Percentiles rank a stretch among this genome's conserved stretches.
phyloP scores from a whole-genome alignment of 257 asterid species.

The Ehretia macrophylla region DNA sequence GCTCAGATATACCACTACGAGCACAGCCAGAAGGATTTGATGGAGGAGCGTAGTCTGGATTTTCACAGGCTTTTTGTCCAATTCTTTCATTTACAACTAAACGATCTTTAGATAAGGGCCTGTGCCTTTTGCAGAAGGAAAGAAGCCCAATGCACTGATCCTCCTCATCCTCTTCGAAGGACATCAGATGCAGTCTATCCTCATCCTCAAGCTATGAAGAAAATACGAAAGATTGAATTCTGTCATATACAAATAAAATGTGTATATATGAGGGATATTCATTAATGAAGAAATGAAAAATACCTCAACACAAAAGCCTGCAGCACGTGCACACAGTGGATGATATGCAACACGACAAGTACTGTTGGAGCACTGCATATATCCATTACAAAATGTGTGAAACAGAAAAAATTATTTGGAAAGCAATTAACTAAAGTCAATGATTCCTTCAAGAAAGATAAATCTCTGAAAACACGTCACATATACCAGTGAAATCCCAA shows the following conservation, averaged over 20 bases:
- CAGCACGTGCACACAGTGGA: slow-evolving; percentile 99
- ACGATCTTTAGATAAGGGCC: slow-evolving; percentile 66
- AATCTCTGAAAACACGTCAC: background rate
- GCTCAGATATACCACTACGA: slow-evolving; percentile 61
- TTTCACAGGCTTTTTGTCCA: slow-evolving; percentile 39
- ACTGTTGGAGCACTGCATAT: slow-evolving; percentile 81
- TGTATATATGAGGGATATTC: slow-evolving; percentile 2
- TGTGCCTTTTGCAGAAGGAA: slow-evolving; percentile 89
- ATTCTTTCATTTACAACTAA: slow-evolving; percentile 43
- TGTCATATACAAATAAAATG: slow-evolving; percentile 5
- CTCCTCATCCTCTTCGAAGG: slow-evolving; percentile 83
- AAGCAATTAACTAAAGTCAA: slow-evolving; percentile 3
- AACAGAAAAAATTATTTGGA: slow-evolving; percentile 6
- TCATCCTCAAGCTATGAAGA: slow-evolving; percentile 76
- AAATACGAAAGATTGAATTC: slow-evolving; percentile 9
- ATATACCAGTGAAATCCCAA: background rate
- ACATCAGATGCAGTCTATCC: slow-evolving; percentile 62
- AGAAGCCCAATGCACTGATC: slow-evolving; percentile 79
- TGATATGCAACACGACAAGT: slow-evolving; percentile 87
- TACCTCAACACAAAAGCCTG: slow-evolving; percentile 98
- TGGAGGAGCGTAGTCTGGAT: slow-evolving; percentile 59
- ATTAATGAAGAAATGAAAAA: slow-evolving; percentile 7
- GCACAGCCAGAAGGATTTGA: slow-evolving; percentile 87
- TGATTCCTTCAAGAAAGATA: background rate
- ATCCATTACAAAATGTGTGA: slow-evolving; percentile 6